Base-by-base conservation (phyloP, 345 rosid species). In the Bruguiera gymnorhiza region DNA sequence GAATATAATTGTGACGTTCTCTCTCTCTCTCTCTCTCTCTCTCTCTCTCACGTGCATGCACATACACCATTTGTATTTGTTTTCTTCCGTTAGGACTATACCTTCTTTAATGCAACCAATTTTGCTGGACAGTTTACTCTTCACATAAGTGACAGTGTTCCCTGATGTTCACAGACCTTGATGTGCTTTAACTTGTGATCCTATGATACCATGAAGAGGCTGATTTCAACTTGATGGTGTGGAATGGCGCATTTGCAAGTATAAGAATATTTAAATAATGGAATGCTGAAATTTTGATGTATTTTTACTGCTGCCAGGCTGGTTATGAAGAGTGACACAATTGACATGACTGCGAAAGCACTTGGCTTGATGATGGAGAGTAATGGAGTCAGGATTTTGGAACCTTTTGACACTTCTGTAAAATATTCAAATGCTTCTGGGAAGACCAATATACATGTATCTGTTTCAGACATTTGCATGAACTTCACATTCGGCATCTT, bases 331-430 rank as follows among this genome's bases (percentile, higher is more conserved):
- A 91, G 89, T 63, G 88, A 87, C 78, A 83, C 87, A 67, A 73
- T 79, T 75, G 97, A 95, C 75, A 81, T 92, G 90, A 87, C 81
- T 78, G 96, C 89, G 70, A 89, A 85, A 74, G 86, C 82, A 43
- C 81, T 88, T 74, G 97, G 97, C 80, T 87, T 95, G 79, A 86
- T 85, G 73, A 86, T 95, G 97, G 99, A 95, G 84, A 91, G 99
- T 77, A 90, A 86, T 82, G 97, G 97, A 81, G 87, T 89, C 72
- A 87, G 86, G 81, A 87, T 95, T 72, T 73, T 95, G 86, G 99
- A 95, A 83, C 99, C 99, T 72, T 95, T 95, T 51, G 99, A 95
- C 79, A 86, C 91, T 62, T 81, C 80, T 55, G 61, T 92, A 29
- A 82, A 85, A 69, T 92, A 86, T 80, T 87, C 97, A 77, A 92